Conservation (phyloP, 192 early-diverging fungal genomes). For the Backusella sp. region DNA sequence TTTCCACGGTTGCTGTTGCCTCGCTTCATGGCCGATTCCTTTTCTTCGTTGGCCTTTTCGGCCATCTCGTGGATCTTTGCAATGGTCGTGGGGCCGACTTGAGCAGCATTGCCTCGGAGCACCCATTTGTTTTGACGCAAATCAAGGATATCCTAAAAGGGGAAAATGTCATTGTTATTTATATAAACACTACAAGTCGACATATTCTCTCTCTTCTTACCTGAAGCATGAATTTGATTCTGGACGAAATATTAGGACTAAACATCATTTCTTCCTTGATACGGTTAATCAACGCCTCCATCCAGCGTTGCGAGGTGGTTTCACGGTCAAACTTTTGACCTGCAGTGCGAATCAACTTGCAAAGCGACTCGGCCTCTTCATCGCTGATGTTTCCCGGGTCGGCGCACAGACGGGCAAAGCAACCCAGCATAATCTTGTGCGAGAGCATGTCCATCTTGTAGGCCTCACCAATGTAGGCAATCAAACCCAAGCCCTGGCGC, state of each 20-base stretch:
- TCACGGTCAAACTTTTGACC: constrained; percentile 76
- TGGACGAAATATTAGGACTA: constrained; percentile 71
- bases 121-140: constrained; percentile 78
- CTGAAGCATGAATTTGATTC: constrained; percentile 91
- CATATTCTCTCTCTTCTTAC: neutral
- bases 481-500: constrained; percentile 90
- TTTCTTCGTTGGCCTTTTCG: constrained; percentile 65
- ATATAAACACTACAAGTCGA: too few relatives aligned
- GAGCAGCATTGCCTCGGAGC: constrained; percentile 45
- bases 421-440: constrained; percentile 94
- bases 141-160: constrained; percentile 50
- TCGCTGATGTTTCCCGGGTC: constrained; percentile 81
- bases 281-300: constrained; percentile 85
- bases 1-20: constrained; percentile 56
- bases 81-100: constrained; percentile 84
- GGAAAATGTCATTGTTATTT: neutral
- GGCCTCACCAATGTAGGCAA: constrained; percentile 95
- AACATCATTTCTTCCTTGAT: constrained; percentile 71
- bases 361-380: constrained; percentile 92
- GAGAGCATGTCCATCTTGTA: constrained; percentile 91
- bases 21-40: constrained; percentile 61
- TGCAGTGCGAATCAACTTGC: constrained; percentile 87
- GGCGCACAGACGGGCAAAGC: constrained; percentile 77
- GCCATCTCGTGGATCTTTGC: constrained; percentile 86
- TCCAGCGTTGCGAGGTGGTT: constrained; percentile 45